Percentiles rank a stretch among this genome's conserved stretches.
phyloP scores from a whole-genome alignment of 2,329 filamentous ascomycete genomes.

The Tolypocladium ovalisporum region DNA sequence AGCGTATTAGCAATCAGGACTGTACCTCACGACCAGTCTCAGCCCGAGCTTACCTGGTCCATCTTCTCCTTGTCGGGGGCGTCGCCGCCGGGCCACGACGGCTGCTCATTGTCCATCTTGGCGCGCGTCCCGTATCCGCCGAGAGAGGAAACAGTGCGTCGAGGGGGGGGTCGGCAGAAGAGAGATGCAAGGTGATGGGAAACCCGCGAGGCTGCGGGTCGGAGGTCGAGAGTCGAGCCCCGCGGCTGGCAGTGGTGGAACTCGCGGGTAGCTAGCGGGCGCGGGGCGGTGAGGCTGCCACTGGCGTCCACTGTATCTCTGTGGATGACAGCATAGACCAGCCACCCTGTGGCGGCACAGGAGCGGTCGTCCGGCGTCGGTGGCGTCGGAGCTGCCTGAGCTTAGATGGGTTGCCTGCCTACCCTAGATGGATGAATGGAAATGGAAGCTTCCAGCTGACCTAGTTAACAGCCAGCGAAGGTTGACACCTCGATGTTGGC shows the following conservation, averaged over 20 bases:
- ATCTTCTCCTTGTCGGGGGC: conserved; percentile 48
- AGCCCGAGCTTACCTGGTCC: conserved; percentile 34
- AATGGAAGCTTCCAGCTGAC: background rate
- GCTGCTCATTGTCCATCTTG: conserved; percentile 35
- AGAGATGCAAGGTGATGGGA: background rate
- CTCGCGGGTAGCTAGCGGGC: background rate
- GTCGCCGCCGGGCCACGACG: conserved; percentile 30
- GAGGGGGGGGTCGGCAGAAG: background rate
- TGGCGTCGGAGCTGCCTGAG: background rate
- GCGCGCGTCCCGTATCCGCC: background rate
- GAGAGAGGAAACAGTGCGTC: background rate
- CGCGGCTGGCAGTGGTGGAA: background rate
- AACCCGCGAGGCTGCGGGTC: background rate
- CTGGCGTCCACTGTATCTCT: background rate
- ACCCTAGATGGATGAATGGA: background rate
- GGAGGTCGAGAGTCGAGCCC: background rate
- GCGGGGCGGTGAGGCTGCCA: background rate
- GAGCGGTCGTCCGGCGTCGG: background rate
- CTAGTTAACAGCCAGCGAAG: background rate
- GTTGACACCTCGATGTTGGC: background rate
- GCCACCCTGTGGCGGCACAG: background rate
- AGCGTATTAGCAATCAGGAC: background rate
- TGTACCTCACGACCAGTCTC: background rate
- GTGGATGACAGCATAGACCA: background rate
- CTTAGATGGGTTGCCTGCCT: background rate